These are phyloP conservation scores for Neonectria magnoliae DNA, from an alignment of 2,329 filamentous ascomycete species.

Conservation along the genomic window DNA sequence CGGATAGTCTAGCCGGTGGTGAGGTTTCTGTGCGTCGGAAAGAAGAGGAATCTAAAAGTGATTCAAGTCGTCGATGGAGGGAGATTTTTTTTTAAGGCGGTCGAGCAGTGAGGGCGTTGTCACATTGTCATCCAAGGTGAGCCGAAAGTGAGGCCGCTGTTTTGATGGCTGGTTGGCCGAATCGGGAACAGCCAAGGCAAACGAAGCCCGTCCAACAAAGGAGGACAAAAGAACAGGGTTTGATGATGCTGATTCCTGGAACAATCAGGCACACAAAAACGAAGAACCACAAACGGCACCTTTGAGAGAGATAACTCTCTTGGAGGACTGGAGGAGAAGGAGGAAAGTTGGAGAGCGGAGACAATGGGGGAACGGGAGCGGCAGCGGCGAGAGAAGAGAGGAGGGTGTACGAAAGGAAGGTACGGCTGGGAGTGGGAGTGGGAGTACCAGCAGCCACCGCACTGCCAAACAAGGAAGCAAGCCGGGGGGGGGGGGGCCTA, in stretches of 20 bases:
- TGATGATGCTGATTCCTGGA: slow-evolving; percentile 29
- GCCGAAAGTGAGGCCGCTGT: slow-evolving; percentile 41
- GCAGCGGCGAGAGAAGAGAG: slow-evolving; percentile 41
- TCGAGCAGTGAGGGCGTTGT: slow-evolving; percentile 34
- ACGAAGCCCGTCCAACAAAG: slow-evolving; percentile 32
- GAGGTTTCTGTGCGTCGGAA: slow-evolving; percentile 10
- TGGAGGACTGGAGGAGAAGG: slow-evolving; percentile 41
- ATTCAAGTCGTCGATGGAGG: slow-evolving; percentile 15
- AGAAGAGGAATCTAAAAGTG: slow-evolving; percentile 5
- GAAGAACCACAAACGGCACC: slow-evolving; percentile 35
- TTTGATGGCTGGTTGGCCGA: slow-evolving; percentile 33
- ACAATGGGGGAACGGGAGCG: slow-evolving; percentile 45
- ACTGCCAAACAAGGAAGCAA: slow-evolving; percentile 43
- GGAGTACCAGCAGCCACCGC: slow-evolving; percentile 26
- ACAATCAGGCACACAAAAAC: slow-evolving; percentile 36
- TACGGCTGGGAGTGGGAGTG: slow-evolving; percentile 36
- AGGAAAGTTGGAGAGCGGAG: slow-evolving; percentile 47
- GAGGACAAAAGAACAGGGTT: slow-evolving; percentile 32
- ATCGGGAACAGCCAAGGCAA: slow-evolving; percentile 26
- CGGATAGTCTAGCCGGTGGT: slow-evolving; percentile 21
- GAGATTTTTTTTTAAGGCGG: slow-evolving; percentile 23
- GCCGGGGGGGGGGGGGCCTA: slow-evolving; percentile 35
- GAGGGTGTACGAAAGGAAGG: slow-evolving; percentile 42
- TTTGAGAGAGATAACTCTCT: slow-evolving; percentile 44
- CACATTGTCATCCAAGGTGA: slow-evolving; percentile 43